Conservation (phyloP, 768 basidiomycete species). For the Auriscalpium orientale region DNA sequence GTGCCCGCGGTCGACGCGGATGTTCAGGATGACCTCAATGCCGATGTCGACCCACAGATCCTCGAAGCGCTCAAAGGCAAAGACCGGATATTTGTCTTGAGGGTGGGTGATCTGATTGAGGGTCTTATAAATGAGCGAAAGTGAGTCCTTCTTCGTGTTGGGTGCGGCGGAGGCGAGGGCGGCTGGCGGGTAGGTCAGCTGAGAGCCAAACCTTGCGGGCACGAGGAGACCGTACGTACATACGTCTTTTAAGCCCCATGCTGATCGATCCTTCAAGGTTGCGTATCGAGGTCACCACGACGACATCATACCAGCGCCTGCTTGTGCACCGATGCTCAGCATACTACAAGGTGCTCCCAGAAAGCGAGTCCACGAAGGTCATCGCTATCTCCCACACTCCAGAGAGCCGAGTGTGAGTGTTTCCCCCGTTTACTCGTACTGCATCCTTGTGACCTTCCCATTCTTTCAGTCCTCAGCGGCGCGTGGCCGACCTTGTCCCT, state of each 20-base stretch:
- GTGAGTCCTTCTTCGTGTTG: slow-evolving; percentile 31
- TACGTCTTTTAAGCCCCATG: too few species aligned
- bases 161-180: neutral
- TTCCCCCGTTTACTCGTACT: neutral
- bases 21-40: slow-evolving; percentile 16
- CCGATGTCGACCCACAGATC: slow-evolving; percentile 71
- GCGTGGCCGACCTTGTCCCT: slow-evolving; percentile 73
- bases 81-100: slow-evolving; percentile 81
- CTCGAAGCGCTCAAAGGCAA: slow-evolving; percentile 82
- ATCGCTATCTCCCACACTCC: slow-evolving; percentile 48
- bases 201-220: neutral
- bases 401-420: slow-evolving; percentile 72
- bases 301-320: slow-evolving; percentile 77
- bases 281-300: slow-evolving; percentile 59
- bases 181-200: neutral
- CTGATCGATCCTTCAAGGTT: slow-evolving; percentile 28
- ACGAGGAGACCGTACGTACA: too few species aligned
- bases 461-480: slow-evolving; percentile 51
- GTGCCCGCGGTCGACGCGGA: slow-evolving; percentile 21
- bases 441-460: slow-evolving; percentile 10
- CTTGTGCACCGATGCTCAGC: slow-evolving; percentile 81
- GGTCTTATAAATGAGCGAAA: slow-evolving; percentile 65
- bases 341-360: slow-evolving; percentile 70
- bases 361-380: slow-evolving; percentile 56
- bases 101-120: slow-evolving; percentile 85